Conservation (phyloP, 192 early-diverging fungal species). For the Coemansia erecta region DNA sequence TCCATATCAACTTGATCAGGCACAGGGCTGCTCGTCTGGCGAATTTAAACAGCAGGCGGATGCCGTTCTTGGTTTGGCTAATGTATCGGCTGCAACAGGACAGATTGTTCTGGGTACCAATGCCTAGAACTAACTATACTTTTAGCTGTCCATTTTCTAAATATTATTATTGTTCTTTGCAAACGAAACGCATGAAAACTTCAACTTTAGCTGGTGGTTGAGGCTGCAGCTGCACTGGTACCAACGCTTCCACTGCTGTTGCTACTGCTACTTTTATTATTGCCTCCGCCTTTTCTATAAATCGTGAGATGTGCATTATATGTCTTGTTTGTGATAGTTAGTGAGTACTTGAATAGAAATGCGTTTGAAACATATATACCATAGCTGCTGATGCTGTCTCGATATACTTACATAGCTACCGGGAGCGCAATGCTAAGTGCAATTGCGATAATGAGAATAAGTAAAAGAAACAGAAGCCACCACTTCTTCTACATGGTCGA, state of each 20-base stretch:
- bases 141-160: not conserved
- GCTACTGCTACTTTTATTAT: conserved; percentile 11
- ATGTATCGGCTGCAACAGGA: conserved; percentile 9
- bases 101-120: conserved; percentile 9
- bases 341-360: not conserved
- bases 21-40: conserved; percentile 28
- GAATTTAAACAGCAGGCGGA: conserved; percentile 34
- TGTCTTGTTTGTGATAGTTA: not conserved
- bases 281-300: conserved; percentile 9
- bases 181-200: not conserved
- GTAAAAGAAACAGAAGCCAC: conserved; percentile 31
- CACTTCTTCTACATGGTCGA: conserved; percentile 43
- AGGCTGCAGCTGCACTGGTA: not conserved
- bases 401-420: conserved; percentile 46
- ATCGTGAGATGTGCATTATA: not conserved
- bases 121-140: not conserved
- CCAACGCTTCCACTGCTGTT: conserved; percentile 1
- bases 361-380: not conserved
- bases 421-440: conserved; percentile 37
- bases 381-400: not conserved
- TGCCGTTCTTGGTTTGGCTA: not conserved
- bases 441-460: conserved; percentile 35
- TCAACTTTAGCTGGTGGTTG: not conserved
- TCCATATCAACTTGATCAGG: conserved; percentile 45
- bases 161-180: not conserved